Evolutionary conservation across 1,139 yeast genomes (phyloP).

Genomic region (Yamadazyma atlantica): DNA sequence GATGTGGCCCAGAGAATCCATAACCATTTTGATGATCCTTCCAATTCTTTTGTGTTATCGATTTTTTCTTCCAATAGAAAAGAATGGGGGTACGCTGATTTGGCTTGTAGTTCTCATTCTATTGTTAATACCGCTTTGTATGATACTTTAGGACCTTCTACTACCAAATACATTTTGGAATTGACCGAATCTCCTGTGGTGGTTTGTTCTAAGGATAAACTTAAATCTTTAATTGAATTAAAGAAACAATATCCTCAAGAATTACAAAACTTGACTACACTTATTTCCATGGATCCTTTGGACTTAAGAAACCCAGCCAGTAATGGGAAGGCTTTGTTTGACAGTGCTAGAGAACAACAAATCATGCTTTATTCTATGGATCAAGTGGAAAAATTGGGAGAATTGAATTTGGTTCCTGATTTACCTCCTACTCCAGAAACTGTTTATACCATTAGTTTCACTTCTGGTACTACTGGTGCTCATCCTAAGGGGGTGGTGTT

Average conservation of each 20-base stretch:
- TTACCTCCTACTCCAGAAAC: constrained; percentile 55
- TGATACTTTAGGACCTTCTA: constrained; percentile 40
- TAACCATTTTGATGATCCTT: constrained; percentile 22
- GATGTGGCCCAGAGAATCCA: constrained; percentile 24
- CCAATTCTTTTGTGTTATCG: constrained; percentile 33
- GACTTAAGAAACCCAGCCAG: constrained; percentile 17
- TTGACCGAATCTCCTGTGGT: constrained; percentile 37
- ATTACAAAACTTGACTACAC: constrained; percentile 30
- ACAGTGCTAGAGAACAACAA: constrained; percentile 21
- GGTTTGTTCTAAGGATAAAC: constrained; percentile 34
- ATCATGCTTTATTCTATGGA: constrained; percentile 44
- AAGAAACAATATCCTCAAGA: constrained; percentile 23
- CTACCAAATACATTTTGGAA: constrained; percentile 34
- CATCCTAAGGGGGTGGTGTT: constrained; percentile 73
- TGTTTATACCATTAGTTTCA: constrained; percentile 66
- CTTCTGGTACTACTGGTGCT: constrained; percentile 75
- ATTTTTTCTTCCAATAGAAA: constrained; percentile 35
- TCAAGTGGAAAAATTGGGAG: constrained; percentile 59
- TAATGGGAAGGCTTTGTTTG: constrained; percentile 15
- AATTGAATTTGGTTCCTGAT: constrained; percentile 41
- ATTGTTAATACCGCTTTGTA: constrained; percentile 41
- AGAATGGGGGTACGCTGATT: constrained; percentile 41
- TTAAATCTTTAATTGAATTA: constrained; percentile 26
- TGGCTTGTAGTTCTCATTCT: constrained; percentile 36
- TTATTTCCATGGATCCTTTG: constrained; percentile 44